Percentiles rank a stretch among this genome's conserved stretches.
These are phyloP conservation scores for Cytospora paraplurivora DNA, from an alignment of 2,329 filamentous ascomycete genomes.

Conservation along the genomic window DNA sequence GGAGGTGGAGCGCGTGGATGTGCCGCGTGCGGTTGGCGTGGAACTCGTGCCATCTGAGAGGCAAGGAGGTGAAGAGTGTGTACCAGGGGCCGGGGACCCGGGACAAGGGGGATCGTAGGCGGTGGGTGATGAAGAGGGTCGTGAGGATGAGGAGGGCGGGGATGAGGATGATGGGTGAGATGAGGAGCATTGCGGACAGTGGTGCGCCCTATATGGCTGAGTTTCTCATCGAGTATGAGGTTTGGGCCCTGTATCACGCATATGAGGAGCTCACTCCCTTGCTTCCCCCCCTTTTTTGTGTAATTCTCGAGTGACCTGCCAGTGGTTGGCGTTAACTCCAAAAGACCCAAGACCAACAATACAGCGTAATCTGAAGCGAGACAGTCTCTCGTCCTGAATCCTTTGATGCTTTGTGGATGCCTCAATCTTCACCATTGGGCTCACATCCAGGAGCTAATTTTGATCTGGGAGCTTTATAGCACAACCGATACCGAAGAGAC, in stretches of 20 bases:
- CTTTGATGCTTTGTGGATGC: not conserved
- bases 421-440: not conserved
- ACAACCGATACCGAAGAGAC: not conserved
- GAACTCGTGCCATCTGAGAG: conserved; percentile 60
- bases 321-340: not conserved
- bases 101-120: conserved; percentile 42
- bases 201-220: not conserved
- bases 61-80: conserved; percentile 52
- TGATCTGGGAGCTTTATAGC: not conserved
- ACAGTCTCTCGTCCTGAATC: not conserved
- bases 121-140: conserved; percentile 28
- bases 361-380: not conserved
- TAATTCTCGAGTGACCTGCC: not conserved
- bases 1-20: conserved; percentile 56
- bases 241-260: not conserved
- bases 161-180: conserved; percentile 30
- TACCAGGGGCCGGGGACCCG: conserved; percentile 51
- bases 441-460: not conserved
- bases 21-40: conserved; percentile 54
- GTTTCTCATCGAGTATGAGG: not conserved
- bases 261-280: too few relatives aligned
- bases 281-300: not conserved
- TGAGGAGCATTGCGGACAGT: conserved; percentile 29
- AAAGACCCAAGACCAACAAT: not conserved
- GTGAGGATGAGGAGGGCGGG: conserved; percentile 22